These are phyloP conservation scores for Huntiella omanensis DNA, from an alignment of 2,329 filamentous ascomycete species.

Conservation along the genomic window DNA sequence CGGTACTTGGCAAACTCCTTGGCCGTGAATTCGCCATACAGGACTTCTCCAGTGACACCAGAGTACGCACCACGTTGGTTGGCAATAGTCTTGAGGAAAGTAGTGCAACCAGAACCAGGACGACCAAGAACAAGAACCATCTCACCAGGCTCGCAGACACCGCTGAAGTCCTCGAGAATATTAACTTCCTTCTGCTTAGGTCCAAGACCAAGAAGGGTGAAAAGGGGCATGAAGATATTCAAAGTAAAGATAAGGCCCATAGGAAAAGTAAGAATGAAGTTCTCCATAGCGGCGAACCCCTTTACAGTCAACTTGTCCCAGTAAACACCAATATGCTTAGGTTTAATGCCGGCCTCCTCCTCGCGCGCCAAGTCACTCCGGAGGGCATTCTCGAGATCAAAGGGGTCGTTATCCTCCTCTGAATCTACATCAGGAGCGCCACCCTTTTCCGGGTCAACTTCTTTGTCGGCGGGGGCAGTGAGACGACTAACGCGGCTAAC, in stretches of 20 bases:
- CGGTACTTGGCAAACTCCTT: conserved; percentile 57
- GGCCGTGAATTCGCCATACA: conserved; percentile 56
- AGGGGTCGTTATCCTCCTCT: conserved; percentile 27
- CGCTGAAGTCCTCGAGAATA: conserved; percentile 53
- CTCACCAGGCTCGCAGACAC: conserved; percentile 59
- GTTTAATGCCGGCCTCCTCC: conserved; percentile 56
- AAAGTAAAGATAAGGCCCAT: conserved; percentile 61
- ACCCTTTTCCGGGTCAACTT: conserved; percentile 41
- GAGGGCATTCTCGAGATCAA: conserved; percentile 58
- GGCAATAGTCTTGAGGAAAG: conserved; percentile 48
- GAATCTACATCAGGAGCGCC: conserved; percentile 22
- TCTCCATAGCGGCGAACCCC: conserved; percentile 55
- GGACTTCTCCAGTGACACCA: conserved; percentile 45
- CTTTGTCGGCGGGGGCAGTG: conserved; percentile 10
- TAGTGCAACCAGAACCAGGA: conserved; percentile 55
- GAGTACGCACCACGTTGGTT: conserved; percentile 45
- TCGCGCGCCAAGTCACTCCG: conserved; percentile 54
- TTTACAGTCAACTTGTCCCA: conserved; percentile 64
- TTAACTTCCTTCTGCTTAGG: conserved; percentile 53
- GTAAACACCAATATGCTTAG: conserved; percentile 62
- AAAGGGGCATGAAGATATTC: conserved; percentile 49
- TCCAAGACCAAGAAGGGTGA: conserved; percentile 42
- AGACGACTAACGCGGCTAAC: conserved; percentile 23
- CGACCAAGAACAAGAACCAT: conserved; percentile 72
- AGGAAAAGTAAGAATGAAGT: conserved; percentile 57